Conservation (phyloP, 108 stramenopile species). For the Poteriospumella lacustris region DNA sequence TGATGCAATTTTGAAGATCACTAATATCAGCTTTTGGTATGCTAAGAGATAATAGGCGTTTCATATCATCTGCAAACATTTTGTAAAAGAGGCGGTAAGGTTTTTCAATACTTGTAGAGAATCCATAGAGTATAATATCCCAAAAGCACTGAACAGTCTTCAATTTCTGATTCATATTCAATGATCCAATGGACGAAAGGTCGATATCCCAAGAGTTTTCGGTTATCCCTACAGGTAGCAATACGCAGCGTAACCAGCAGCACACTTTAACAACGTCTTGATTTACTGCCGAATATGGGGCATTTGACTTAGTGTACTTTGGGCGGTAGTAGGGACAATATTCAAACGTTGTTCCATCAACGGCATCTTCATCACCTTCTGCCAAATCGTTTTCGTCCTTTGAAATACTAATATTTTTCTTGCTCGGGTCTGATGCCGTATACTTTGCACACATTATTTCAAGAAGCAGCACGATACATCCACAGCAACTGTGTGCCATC, state of each 20-base stretch:
- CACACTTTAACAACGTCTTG: not conserved
- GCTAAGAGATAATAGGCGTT: not conserved
- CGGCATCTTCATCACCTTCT: constrained; percentile 17
- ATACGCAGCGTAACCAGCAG: constrained; percentile 13
- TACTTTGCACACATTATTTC: constrained; percentile 18
- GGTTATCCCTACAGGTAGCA: constrained; percentile 3
- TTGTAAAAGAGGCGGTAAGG: not conserved
- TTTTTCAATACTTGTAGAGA: not conserved
- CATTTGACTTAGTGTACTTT: not conserved
- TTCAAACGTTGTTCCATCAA: not conserved
- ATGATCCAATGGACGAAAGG: not conserved
- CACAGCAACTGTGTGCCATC: not conserved
- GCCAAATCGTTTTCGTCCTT: constrained; percentile 9
- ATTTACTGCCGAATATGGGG: not conserved
- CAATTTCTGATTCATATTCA: constrained; percentile 21
- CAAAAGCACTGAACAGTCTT: constrained; percentile 2
- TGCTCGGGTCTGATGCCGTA: not conserved
- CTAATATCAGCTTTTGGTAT: not conserved
- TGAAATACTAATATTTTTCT: constrained; percentile 16
- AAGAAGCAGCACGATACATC: not conserved
- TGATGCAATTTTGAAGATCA: constrained; percentile 13
- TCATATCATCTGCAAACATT: constrained; percentile 22
- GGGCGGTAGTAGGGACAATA: constrained; percentile 12
- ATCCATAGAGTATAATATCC: constrained; percentile 15
- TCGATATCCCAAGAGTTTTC: constrained; percentile 5